A percentile compares a stretch with the other conserved stretches of the same genome.
phyloP scores from a whole-genome alignment of 208 protist species.

The Crithidia mellificae region DNA sequence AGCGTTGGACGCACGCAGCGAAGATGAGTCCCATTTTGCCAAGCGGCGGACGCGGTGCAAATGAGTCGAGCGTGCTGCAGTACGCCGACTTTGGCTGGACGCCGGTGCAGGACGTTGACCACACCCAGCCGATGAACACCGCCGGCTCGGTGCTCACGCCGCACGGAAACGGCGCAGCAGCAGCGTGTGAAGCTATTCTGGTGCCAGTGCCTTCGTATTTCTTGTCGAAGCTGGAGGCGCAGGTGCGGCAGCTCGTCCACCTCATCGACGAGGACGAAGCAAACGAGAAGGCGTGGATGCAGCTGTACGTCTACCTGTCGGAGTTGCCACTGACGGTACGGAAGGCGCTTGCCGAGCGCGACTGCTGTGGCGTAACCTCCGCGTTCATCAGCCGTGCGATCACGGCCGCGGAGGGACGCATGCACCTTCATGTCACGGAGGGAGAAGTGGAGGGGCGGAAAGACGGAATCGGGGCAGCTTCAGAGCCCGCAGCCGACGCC shows the following conservation, averaged over 20 bases:
- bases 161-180: background rate
- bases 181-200: too few species aligned
- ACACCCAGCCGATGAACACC: conserved; percentile 1
- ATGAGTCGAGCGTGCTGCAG: conserved; percentile 5
- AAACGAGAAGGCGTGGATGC: conserved; percentile 41
- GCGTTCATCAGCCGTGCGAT: conserved; percentile 3
- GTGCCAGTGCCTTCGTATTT: conserved; percentile 33
- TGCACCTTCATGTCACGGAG: background rate
- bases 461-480: background rate
- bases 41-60: conserved; percentile 5
- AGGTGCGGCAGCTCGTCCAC: conserved; percentile 30
- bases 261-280: conserved; percentile 3
- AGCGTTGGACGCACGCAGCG: background rate
- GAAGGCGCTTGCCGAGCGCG: conserved; percentile 10
- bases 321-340: conserved; percentile 30
- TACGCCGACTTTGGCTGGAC: conserved; percentile 20
- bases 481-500: background rate
- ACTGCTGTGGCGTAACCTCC: conserved; percentile 13
- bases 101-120: conserved; percentile 3
- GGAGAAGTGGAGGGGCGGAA: background rate
- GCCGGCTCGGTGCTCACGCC: background rate
- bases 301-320: conserved; percentile 47
- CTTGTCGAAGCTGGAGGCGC: conserved; percentile 31
- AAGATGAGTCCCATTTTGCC: conserved; percentile 25
- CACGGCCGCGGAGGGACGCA: background rate